Evolutionary conservation across 768 basidiomycete species (phyloP), one percentile per base, ranked within the genome.

Genomic region (Mycena amicta): DNA sequence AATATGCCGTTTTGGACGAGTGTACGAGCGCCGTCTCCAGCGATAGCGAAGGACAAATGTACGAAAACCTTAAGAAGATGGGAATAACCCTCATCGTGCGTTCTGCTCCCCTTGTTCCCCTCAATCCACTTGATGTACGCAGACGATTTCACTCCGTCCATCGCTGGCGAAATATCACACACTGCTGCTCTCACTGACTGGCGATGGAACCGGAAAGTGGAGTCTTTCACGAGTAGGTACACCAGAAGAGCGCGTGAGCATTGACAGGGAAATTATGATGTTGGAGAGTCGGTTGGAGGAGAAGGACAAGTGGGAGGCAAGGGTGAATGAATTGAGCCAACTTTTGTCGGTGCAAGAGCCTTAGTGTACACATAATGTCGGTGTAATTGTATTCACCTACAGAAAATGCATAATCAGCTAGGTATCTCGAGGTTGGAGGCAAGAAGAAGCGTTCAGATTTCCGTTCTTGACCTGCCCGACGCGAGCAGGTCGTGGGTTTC

Each of bases 21-120:
- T 97, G 94, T 72, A 98, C 95, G 5, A 93, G 90, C 55, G 96
- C 95, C 1, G 93, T 98, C 11, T 95, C 93, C 13, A 92, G 91
- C 61, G 96, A 98, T 69, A 95, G 98, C 22, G 95, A 98, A 71
- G 95, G 95, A 0, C 79, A 85, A 62, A 95, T 98, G 92, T 98
- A 98, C 75, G 91, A 95, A 70, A 87, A 92, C 62, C 89, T 91
- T 27, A 97, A 97, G 72, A 81, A 86, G 29, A 77, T 92, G 13
- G 93, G 89, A 1, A 94, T 97, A 68, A 95, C 95, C 0, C 81
- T 98, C 47, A 89, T 98, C 56, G 45, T 33, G 22, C 25, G 55
- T 62, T 49, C n/a, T 53, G 16, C 20, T 50, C 28, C 22, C 16
- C 3, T 53, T 16, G n/a, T n/a, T n/a, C n/a, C 30, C 22, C 30